These are phyloP conservation scores for Vigna hirtella DNA, from an alignment of 306 rosid species.

Conservation along the genomic window DNA sequence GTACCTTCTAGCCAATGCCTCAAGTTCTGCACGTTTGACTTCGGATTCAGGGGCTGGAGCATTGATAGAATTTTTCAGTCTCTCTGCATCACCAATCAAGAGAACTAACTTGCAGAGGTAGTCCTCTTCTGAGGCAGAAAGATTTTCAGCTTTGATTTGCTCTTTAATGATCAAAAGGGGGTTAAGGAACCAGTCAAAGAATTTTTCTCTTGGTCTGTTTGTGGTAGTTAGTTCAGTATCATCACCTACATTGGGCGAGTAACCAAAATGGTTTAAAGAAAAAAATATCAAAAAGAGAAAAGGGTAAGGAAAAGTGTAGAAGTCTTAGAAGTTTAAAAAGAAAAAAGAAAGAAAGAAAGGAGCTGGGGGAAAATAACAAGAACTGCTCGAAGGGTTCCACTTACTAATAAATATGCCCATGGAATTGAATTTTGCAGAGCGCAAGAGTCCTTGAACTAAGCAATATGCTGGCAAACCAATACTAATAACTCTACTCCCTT, in stretches of 20 bases:
- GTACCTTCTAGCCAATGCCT: constrained; percentile 92
- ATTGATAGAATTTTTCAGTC: constrained; percentile 58
- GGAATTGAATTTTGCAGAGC: constrained; percentile 74
- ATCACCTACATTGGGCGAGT: constrained; percentile 61
- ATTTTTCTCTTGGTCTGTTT: constrained; percentile 76
- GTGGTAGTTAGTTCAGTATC: constrained; percentile 75
- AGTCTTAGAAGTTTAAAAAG: not conserved
- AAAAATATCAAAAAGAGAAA: constrained; percentile 30
- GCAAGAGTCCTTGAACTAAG: constrained; percentile 77
- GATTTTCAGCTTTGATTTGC: constrained; percentile 88
- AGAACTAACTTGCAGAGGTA: constrained; percentile 80
- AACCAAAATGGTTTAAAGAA: constrained; percentile 37
- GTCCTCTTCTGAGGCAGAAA: constrained; percentile 77
- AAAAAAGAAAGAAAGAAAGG: not conserved
- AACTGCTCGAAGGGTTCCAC: constrained; percentile 35
- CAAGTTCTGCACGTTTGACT: constrained; percentile 84
- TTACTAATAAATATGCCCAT: constrained; percentile 73
- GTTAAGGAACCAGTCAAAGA: constrained; percentile 89
- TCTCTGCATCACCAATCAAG: constrained; percentile 69
- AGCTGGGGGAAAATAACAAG: not conserved
- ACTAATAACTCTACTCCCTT: constrained; percentile 74
- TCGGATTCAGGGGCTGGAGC: constrained; percentile 77
- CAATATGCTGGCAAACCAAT: constrained; percentile 88
- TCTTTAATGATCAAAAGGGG: constrained; percentile 91
- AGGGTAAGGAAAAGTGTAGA: not conserved